Percentiles rank a stretch among this genome's conserved stretches.
Conservation (phyloP, 495 filamentous ascomycete species). For the Talaromyces thailandensis region DNA sequence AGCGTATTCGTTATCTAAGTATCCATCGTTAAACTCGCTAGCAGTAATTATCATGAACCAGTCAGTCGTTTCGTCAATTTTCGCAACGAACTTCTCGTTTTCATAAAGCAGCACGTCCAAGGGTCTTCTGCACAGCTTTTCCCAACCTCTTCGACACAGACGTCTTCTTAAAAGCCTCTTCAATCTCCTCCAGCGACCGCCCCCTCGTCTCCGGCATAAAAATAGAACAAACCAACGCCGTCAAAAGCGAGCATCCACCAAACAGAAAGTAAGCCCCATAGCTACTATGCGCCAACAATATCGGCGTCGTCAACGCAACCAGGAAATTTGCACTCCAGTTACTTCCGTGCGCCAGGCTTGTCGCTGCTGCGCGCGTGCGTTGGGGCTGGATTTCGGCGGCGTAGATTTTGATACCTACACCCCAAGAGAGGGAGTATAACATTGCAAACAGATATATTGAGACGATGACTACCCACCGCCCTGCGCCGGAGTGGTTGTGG, state of each 20-base stretch:
- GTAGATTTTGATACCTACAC: slow-evolving; percentile 44
- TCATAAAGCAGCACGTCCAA: not conserved
- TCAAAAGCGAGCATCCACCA: slow-evolving; percentile 38
- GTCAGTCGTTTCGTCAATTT: not conserved
- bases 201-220: slow-evolving; percentile 58
- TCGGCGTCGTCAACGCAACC: slow-evolving; percentile 55
- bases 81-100: not conserved
- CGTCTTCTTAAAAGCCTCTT: slow-evolving; percentile 36
- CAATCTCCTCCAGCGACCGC: slow-evolving; percentile 46
- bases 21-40: not conserved
- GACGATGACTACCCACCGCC: slow-evolving; percentile 47
- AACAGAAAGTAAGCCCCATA: slow-evolving; percentile 56
- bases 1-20: not conserved
- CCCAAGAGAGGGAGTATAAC: slow-evolving; percentile 42
- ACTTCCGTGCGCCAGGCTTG: slow-evolving; percentile 33
- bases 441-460: slow-evolving; percentile 37
- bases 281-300: slow-evolving; percentile 46
- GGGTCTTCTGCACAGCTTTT: not conserved
- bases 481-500: slow-evolving; percentile 32
- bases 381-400: slow-evolving; percentile 48
- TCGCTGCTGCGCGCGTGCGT: slow-evolving; percentile 42
- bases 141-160: not conserved
- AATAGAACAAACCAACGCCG: slow-evolving; percentile 35
- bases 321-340: slow-evolving; percentile 53
- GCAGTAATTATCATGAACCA: not conserved